A percentile compares a stretch with the other conserved stretches of the same genome.
These are phyloP conservation scores for Calonectria ilicicola DNA, from an alignment of 2,329 filamentous ascomycete species.

Conservation along the genomic window DNA sequence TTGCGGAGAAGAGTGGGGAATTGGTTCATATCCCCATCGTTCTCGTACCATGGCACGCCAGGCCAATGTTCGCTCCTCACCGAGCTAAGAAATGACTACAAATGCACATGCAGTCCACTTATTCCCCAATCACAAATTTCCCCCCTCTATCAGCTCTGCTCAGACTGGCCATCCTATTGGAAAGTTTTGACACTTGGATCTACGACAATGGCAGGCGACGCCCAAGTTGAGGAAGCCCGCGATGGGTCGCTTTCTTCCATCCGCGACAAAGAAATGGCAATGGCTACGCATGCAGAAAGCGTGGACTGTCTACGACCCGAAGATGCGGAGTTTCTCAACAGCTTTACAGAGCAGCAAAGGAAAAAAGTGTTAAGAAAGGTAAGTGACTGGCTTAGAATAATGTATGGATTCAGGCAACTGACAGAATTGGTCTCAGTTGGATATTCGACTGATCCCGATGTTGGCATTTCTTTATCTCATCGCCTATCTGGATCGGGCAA, in stretches of 20 bases:
- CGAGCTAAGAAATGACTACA: no score
- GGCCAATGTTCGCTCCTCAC: no score
- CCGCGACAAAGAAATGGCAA: not conserved
- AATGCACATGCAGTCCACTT: no score
- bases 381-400: no score
- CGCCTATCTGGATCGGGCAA: not conserved
- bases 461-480: not conserved
- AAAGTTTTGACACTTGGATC: not conserved
- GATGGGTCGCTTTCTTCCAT: not conserved
- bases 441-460: not conserved
- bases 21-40: not conserved
- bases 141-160: not conserved
- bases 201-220: not conserved
- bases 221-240: not conserved
- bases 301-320: not conserved
- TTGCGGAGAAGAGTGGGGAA: not conserved
- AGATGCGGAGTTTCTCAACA: slow-evolving; percentile 1
- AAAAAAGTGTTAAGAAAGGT: not conserved
- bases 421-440: not conserved
- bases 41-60: not conserved
- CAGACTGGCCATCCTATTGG: no score
- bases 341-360: not conserved
- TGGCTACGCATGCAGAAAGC: not conserved
- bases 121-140: not conserved
- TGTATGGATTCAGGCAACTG: not conserved